Conservation (phyloP, 129 eudicot genomes). For the Chrysanthemum seticuspe region DNA sequence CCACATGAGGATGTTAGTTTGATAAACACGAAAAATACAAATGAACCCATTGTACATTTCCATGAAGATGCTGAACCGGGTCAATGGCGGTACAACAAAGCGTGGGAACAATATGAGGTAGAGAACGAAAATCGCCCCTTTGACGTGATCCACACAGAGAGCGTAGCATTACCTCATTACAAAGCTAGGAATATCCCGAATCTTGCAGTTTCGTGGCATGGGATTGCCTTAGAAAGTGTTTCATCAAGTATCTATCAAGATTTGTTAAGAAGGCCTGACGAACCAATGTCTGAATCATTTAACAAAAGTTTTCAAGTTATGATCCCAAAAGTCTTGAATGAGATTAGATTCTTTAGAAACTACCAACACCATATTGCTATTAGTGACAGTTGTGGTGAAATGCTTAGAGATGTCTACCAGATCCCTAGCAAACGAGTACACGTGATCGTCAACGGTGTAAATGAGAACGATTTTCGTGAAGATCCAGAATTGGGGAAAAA, state of each 20-base stretch:
- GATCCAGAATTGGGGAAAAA: slow-evolving; percentile 51
- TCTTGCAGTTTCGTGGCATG: slow-evolving; percentile 94
- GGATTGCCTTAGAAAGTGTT: slow-evolving; percentile 86
- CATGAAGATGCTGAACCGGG: slow-evolving; percentile 71
- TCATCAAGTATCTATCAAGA: slow-evolving; percentile 85
- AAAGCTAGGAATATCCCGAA: slow-evolving; percentile 57
- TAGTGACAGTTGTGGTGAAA: slow-evolving; percentile 95
- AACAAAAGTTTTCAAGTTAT: slow-evolving; percentile 62
- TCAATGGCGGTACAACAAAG: slow-evolving; percentile 82
- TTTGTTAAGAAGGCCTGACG: slow-evolving; percentile 45
- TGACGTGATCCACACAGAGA: slow-evolving; percentile 86
- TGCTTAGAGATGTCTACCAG: slow-evolving; percentile 94
- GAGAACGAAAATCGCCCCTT: slow-evolving; percentile 52
- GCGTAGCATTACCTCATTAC: slow-evolving; percentile 80
- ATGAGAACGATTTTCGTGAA: slow-evolving; percentile 58
- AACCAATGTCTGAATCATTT: slow-evolving; percentile 59
- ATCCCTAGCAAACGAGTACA: slow-evolving; percentile 82
- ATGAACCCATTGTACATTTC: slow-evolving; percentile 49
- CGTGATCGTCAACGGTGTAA: slow-evolving; percentile 80
- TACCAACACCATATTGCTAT: slow-evolving; percentile 83
- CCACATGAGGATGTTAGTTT: slow-evolving; percentile 24
- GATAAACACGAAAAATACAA: slow-evolving; percentile 6
- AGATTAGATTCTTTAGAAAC: slow-evolving; percentile 75
- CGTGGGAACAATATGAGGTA: slow-evolving; percentile 74
- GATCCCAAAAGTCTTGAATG: slow-evolving; percentile 80